phyloP scores from a whole-genome alignment of 2,329 filamentous ascomycete species.

The Diplodia corticola region DNA sequence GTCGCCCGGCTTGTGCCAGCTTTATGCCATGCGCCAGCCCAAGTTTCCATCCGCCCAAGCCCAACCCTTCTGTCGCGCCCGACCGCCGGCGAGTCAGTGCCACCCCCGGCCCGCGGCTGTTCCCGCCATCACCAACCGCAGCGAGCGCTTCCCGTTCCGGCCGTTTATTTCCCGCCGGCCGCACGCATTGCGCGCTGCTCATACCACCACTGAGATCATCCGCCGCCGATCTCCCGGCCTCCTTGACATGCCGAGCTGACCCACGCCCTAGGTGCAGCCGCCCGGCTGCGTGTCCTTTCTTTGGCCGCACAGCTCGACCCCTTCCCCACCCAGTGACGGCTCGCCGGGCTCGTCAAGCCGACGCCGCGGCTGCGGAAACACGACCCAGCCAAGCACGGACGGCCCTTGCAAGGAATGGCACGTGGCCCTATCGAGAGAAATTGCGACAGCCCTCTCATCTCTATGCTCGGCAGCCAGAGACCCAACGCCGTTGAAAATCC shows the following conservation, averaged over 20 bases:
- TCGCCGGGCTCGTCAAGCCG: constrained; percentile 3
- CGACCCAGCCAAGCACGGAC: not conserved
- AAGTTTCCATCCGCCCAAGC: constrained; percentile 9
- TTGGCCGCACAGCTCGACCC: not conserved
- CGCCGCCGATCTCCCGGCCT: not conserved
- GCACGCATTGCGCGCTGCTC: constrained; percentile 6
- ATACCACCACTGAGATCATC: not conserved
- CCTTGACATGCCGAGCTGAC: not conserved
- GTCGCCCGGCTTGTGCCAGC: not conserved
- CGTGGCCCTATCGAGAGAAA: not conserved
- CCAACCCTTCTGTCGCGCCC: constrained; percentile 3
- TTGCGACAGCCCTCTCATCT: constrained; percentile 2
- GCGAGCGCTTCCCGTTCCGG: not conserved
- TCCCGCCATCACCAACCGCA: constrained; percentile 11
- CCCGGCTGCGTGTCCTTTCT: not conserved
- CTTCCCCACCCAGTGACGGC: not conserved
- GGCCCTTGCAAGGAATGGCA: not conserved
- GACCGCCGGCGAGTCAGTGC: constrained; percentile 1
- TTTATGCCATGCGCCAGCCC: constrained; percentile 1
- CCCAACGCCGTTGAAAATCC: not conserved
- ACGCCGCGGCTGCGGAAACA: not conserved
- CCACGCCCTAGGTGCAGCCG: no score
- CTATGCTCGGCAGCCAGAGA: not conserved
- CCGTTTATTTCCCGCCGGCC: not conserved
- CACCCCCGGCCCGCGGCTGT: not conserved